Base-by-base conservation (phyloP, 129 eudicot genomes). In the Chrysanthemum makinoi region DNA sequence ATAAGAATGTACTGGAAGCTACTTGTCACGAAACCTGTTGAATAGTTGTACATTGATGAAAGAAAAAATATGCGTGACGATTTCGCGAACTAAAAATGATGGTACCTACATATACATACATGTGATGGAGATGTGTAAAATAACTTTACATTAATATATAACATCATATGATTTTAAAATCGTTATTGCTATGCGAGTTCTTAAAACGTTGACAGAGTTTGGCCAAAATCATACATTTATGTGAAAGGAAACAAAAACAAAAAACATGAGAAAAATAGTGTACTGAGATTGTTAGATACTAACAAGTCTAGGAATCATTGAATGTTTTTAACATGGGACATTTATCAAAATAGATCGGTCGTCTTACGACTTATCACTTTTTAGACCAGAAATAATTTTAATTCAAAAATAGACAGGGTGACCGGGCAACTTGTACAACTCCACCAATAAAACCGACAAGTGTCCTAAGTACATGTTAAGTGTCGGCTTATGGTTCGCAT, bases 41-140 rank as follows among this genome's bases (percentile, higher is more conserved):
- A 94, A 94, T 65, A 94, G 76, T 63, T 88, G 97, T 70, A 84
- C 97, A 63, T 94, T 89, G 88, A 94, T 81, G 83, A 86, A 94
- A 78, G 99, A 90, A 80, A 94, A 94, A 72, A 74, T 79, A 76
- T 90, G 99, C 3, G 87, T 94, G 81, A 87, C 87, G 74, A 94
- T 87, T 81, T 90, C 87, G 64, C 93, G 94, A 28, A 94, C 91
- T 70, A 94, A 84, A 75, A 90, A 87, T 49, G 97, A 84, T 33
- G 99, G 97, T 53, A 90, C 99, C 97, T 94, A 86, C 51, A 65
- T 64, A 39, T 56, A 48, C 46, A 67, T 46, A 58, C 18, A 69
- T 11, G 74, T 76, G 57, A 62, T 17, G 39, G 43, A 64, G 18
- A 58, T 26, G 55, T 26, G 71, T 44, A 5, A n/a, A 53, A 62